Evolutionary conservation across 441 rosid genomes (phyloP).

Genomic region (Populus hybrid): DNA sequence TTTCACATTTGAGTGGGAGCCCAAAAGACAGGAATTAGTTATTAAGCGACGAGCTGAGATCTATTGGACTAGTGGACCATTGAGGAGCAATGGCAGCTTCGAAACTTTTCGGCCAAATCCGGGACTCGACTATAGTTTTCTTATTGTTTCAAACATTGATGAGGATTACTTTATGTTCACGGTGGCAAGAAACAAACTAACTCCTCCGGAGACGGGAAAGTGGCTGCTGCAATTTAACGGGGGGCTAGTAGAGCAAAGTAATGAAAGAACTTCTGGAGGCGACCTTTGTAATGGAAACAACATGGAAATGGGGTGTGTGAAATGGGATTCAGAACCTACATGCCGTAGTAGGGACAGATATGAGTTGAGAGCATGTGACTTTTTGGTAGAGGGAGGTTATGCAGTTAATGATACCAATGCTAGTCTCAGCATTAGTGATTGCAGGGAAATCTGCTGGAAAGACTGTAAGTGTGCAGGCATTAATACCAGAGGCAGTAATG

Average conservation of each 20-base stretch:
- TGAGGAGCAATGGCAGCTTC: background rate
- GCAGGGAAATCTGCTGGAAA: conserved; percentile 14
- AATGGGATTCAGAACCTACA: conserved; percentile 13
- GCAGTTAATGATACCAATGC: background rate
- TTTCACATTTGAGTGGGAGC: conserved; percentile 19
- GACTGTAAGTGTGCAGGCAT: background rate
- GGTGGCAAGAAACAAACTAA: no score
- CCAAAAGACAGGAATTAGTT: conserved; percentile 10
- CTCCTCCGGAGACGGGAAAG: no score
- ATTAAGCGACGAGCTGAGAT: conserved; percentile 15
- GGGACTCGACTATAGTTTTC: background rate
- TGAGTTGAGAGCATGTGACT: background rate
- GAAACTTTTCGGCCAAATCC: background rate
- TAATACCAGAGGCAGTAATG: background rate
- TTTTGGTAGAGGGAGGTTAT: background rate
- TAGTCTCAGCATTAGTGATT: conserved; percentile 16
- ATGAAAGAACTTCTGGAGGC: no score
- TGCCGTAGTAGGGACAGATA: conserved; percentile 2
- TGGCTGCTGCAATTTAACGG: background rate
- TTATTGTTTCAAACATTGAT: background rate
- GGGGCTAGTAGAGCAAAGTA: background rate
- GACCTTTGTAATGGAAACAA: background rate
- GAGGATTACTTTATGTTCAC: conserved; percentile 6
- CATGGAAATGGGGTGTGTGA: background rate
- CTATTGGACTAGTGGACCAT: conserved; percentile 25